Percentiles rank a stretch among this genome's conserved stretches.
Conservation (phyloP, 495 filamentous ascomycete species). For the Oidiodendron maius region DNA sequence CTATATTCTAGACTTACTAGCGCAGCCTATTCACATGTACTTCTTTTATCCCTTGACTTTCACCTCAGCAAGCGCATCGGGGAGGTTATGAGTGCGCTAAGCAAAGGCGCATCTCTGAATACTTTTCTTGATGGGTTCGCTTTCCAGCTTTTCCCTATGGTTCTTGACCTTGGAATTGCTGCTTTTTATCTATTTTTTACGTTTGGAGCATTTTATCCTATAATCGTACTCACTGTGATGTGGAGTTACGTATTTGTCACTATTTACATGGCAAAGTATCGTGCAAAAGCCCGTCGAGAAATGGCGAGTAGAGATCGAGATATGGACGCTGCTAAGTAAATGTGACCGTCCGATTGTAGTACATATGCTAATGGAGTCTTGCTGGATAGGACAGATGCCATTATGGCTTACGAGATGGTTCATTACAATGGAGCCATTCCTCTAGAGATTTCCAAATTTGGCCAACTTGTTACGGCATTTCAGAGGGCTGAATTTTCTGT, state of each 20-base stretch:
- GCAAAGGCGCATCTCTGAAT: constrained; percentile 94
- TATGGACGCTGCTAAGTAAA: constrained; percentile 87
- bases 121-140: constrained; percentile 93
- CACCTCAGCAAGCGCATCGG: constrained; percentile 95
- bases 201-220: constrained; percentile 88
- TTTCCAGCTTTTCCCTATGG: constrained; percentile 91
- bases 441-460: constrained; percentile 65
- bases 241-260: constrained; percentile 95
- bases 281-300: constrained; percentile 79
- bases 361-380: not conserved
- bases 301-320: constrained; percentile 93
- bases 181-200: constrained; percentile 74
- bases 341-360: constrained; percentile 54
- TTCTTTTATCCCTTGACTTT: constrained; percentile 89
- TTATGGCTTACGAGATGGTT: constrained; percentile 73
- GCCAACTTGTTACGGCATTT: constrained; percentile 13
- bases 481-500: constrained; percentile 17
- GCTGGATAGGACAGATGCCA: constrained; percentile 38
- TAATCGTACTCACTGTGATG: constrained; percentile 88
- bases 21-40: constrained; percentile 94
- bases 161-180: constrained; percentile 83
- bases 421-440: constrained; percentile 86
- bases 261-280: constrained; percentile 89
- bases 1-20: constrained; percentile 92
- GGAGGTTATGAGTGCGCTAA: constrained; percentile 91